Conservation (phyloP, 805 yeast species). For the Teunomyces kruisii region DNA sequence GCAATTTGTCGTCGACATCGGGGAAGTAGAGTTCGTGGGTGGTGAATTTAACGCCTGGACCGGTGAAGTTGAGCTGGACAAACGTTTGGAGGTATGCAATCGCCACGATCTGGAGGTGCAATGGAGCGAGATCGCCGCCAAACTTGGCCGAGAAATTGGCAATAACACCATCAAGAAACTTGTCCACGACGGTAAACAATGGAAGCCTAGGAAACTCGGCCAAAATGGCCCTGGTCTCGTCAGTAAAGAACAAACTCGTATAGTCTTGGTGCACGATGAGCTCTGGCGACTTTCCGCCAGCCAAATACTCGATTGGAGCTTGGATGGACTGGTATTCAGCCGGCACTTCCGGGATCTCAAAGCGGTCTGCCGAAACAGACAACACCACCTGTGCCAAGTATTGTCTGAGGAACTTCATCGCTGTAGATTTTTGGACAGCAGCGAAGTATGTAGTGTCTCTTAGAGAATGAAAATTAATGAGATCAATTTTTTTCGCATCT, state of each 20-base stretch:
- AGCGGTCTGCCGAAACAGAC: slow-evolving; percentile 16
- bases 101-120: slow-evolving; percentile 44
- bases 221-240: slow-evolving; percentile 13
- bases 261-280: slow-evolving; percentile 22
- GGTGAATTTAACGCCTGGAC: slow-evolving; percentile 58
- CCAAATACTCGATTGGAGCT: slow-evolving; percentile 17
- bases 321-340: slow-evolving; percentile 9
- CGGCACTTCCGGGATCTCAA: slow-evolving; percentile 8
- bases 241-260: slow-evolving; percentile 16
- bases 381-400: slow-evolving; percentile 19
- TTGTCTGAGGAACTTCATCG: slow-evolving; percentile 11
- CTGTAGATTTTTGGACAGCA: too few relatives aligned
- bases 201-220: slow-evolving; percentile 24
- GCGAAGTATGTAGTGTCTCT: too few relatives aligned
- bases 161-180: slow-evolving; percentile 14
- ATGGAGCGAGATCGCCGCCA: slow-evolving; percentile 9
- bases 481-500: slow-evolving; percentile 2
- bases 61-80: slow-evolving; percentile 77
- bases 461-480: background rate
- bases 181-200: slow-evolving; percentile 12
- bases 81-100: slow-evolving; percentile 66
- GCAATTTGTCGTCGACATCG: slow-evolving; percentile 13
- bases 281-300: slow-evolving; percentile 25
- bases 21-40: slow-evolving; percentile 32
- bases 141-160: slow-evolving; percentile 10